Base-by-base conservation (phyloP, 2,329 filamentous ascomycete species). In the Diaporthe capsici region DNA sequence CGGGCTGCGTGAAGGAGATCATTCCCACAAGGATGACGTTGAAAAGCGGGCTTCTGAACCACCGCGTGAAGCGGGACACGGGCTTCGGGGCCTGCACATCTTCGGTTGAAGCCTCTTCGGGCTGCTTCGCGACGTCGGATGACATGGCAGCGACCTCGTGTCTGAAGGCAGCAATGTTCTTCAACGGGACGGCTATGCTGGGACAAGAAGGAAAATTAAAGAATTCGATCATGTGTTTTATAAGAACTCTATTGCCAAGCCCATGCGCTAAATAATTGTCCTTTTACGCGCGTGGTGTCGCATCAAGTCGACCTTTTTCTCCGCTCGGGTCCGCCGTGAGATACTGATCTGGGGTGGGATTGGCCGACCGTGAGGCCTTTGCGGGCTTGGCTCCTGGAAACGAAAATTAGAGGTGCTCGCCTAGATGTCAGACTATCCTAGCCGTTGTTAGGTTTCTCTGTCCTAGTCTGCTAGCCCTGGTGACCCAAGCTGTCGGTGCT, bases 21-120 rank as follows among this genome's bases (percentile, higher is more conserved):
- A 85, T 76, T 28, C 86, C 86, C 6, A 87, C 84, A 25, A 88
- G 74, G 53, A 87, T 84, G 68, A 86, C 86, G 75, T 88, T 86
- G 80, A 86, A 88, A 0, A 88, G 79, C 5, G 86, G 86, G 58
- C 85, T 86, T 22, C 87, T 84, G 77, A 86, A 88, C 81, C 81
- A 83, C 13, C 81, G 75, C 65, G 81, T 83, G 74, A 84, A 81
- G 17, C 76, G 76, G 0, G 82, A 83, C 4, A 82, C 71, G 0
- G 80, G 80, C 13, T 75, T 75, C 4, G 65, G 8, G 22, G 65
- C 13, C 47, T 68, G 47, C 22, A 53, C 65, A 39, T 68, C 65
- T 39, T 68, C 22, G 31, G 31, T 12, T 10, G 31, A 4, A 7
- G 22, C 65, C 47, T 68, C 63, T 25, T 68, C 47, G 65, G 65